These are phyloP conservation scores for Tagetes erecta DNA, from an alignment of 129 eudicot genomes.

Conservation along the genomic window DNA sequence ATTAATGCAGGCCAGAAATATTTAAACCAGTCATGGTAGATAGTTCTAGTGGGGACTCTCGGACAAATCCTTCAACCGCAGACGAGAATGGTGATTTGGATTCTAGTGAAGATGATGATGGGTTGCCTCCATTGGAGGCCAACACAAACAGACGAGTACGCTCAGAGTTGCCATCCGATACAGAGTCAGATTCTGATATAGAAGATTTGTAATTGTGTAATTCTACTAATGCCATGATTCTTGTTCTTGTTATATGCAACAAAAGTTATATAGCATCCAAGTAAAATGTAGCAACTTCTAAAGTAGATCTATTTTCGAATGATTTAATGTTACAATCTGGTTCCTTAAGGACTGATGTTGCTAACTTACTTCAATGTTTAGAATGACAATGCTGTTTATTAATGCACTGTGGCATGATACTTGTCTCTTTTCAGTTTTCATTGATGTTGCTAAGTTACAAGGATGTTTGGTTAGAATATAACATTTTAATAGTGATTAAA, in stretches of 20 bases:
- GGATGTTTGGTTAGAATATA: too few species aligned
- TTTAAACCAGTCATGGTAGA: constrained; percentile 43
- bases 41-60: constrained; percentile 27
- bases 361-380: not conserved
- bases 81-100: constrained; percentile 43
- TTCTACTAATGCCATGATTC: not conserved
- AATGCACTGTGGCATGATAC: not conserved
- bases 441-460: not conserved
- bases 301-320: not conserved
- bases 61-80: constrained; percentile 17
- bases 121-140: constrained; percentile 78
- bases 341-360: not conserved
- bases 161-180: constrained; percentile 34
- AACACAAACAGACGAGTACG: constrained; percentile 67
- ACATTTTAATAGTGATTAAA: too few species aligned
- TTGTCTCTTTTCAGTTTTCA: not conserved
- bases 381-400: not conserved
- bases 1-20: constrained; percentile 61
- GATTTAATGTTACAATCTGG: not conserved
- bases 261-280: not conserved
- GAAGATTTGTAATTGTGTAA: constrained; percentile 29
- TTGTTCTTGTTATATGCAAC: not conserved
- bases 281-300: not conserved
- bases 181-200: constrained; percentile 59
- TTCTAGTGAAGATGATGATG: constrained; percentile 71